phyloP scores from a whole-genome alignment of 306 rosid genomes.

The Hylodesmum podocarpum region DNA sequence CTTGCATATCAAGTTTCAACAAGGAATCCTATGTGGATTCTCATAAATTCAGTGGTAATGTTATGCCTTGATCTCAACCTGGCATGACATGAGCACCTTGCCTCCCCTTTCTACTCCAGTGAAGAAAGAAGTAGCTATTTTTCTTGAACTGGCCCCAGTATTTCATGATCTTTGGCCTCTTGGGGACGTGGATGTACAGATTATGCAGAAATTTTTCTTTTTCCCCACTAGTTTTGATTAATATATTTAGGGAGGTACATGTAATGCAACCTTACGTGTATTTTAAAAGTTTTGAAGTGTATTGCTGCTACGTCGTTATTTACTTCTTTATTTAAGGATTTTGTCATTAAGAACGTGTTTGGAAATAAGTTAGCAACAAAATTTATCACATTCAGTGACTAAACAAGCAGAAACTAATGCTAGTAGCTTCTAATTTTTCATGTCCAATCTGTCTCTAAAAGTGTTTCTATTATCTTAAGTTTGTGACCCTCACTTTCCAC shows the following conservation, averaged over 20 bases:
- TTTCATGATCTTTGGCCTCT: neutral
- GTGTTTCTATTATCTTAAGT: neutral
- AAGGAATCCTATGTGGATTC: neutral
- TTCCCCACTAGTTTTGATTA: neutral
- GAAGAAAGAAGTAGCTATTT: neutral
- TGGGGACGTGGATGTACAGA: neutral
- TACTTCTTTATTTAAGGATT: neutral
- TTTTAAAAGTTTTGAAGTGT: neutral
- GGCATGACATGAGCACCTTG: slow-evolving; percentile 1
- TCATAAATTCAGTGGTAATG: neutral
- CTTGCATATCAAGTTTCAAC: neutral
- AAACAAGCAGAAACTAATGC: neutral
- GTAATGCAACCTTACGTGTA: neutral
- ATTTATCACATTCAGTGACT: neutral
- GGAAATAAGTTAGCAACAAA: neutral
- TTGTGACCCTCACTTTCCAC: neutral
- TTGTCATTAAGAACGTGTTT: neutral
- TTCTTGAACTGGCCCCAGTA: neutral
- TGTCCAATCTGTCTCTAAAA: neutral
- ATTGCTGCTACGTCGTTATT: neutral
- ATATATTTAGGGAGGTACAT: neutral
- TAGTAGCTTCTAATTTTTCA: neutral
- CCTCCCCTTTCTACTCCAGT: neutral
- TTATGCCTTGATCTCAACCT: slow-evolving; percentile 9
- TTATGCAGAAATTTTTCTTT: neutral